Percentiles rank a stretch among this genome's conserved stretches.
Conservation (phyloP, 2,329 filamentous ascomycete genomes). For the Colletotrichum liriopes region DNA sequence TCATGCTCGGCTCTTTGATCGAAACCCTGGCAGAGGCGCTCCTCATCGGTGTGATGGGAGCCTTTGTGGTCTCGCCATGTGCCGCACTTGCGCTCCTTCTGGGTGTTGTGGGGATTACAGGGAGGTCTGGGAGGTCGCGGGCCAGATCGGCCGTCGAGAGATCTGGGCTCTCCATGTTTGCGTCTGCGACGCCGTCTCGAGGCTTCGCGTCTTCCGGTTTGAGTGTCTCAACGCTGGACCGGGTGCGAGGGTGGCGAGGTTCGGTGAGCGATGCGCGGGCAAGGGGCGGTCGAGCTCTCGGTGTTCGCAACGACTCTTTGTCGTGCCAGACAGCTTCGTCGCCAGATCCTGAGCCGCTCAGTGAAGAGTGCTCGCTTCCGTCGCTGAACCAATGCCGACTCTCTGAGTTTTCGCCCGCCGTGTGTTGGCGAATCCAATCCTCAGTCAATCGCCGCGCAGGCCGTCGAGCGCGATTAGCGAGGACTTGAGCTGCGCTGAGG, state of each 20-base stretch:
- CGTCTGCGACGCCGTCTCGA: not conserved
- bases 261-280: constrained; percentile 47
- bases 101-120: constrained; percentile 48
- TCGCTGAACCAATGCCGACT: constrained; percentile 50
- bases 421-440: constrained; percentile 89
- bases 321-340: constrained; percentile 65
- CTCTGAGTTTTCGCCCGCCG: constrained; percentile 74
- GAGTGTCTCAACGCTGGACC: constrained; percentile 72
- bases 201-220: constrained; percentile 52
- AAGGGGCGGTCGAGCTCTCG: constrained; percentile 56
- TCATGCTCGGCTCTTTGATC: constrained; percentile 57
- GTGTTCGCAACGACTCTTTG: constrained; percentile 64
- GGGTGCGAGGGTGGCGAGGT: constrained; percentile 59
- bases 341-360: constrained; percentile 75
- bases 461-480: constrained; percentile 75
- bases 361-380: constrained; percentile 79
- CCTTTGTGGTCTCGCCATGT: constrained; percentile 49
- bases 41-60: constrained; percentile 55
- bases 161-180: constrained; percentile 41
- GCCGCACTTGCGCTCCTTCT: constrained; percentile 49
- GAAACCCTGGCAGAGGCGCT: constrained; percentile 53
- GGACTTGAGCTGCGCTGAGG: constrained; percentile 69
- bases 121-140: constrained; percentile 29
- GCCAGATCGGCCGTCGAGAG: constrained; percentile 35
- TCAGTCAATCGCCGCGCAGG: constrained; percentile 78